Evolutionary conservation across 108 stramenopile genomes (phyloP), one percentile per base, ranked within the genome.

Genomic region (Bacterosira constricta): DNA sequence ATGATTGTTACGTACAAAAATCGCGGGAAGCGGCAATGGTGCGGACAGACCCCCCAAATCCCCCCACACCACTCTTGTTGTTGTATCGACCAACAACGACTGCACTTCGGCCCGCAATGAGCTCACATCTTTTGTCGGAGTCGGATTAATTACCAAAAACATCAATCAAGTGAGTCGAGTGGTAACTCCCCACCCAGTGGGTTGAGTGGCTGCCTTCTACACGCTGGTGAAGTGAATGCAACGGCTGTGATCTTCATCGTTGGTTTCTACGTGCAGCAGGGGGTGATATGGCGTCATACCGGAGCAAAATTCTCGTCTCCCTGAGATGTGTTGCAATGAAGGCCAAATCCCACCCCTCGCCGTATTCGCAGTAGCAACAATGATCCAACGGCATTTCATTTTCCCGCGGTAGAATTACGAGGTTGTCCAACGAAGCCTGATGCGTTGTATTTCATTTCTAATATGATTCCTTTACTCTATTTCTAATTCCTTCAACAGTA

Each of bases 151-250:
- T 21, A 34, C 18, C n/a, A 10, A 70, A 53, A 65, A 70, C 77
- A 79, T 57, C 77, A 42, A 68, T 57, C 69, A 86, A 90, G 89
- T 90, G 89, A 90, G 89, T 90, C 83, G 89, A 56, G 86, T 76
- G 66, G 86, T 82, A 84, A 77, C 84, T 75, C 83, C 80, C 82
- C 71, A 30, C 72, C 50, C 39, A 34, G 68, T 70, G 69, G 79
- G 51, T 44, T 61, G 78, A 75, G 86, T 79, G 75, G 86, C 89
- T 90, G 89, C 89, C 89, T 88, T 90, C 89, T 90, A 69, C 89
- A 90, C 89, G 71, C 42, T 49, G 67, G 59, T 64, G 60, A 69
- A 26, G 60, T 41, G 35, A 61, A 62, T 26, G 20, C 39, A 61
- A 41, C 39, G 42, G 60, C 11, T n/a, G 18, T 20, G 17, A 53